A percentile compares a stretch with the other conserved stretches of the same genome.
These are phyloP conservation scores for Xerocomus subilludens DNA, from an alignment of 1,284 basidiomycete genomes.

Conservation along the genomic window DNA sequence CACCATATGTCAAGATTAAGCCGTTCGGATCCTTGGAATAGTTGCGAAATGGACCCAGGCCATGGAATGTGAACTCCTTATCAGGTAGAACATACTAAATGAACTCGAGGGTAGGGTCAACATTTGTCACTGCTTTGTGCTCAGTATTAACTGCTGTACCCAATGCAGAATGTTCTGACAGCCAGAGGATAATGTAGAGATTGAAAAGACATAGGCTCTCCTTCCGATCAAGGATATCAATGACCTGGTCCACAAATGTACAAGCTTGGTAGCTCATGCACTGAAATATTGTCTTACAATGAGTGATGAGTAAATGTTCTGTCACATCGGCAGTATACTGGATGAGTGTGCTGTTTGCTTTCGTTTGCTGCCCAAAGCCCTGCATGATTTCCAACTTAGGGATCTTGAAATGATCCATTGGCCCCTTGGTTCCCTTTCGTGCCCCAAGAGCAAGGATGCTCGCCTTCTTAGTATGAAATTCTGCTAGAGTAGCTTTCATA, in stretches of 20 bases:
- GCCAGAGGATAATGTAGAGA: background rate
- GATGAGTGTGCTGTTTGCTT: background rate
- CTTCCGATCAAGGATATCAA: background rate
- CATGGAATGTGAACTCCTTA: background rate
- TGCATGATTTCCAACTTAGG: constrained; percentile 25
- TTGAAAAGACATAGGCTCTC: background rate
- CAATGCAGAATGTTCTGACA: background rate
- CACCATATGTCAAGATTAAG: background rate
- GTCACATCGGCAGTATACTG: constrained; percentile 29
- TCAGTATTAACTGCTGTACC: background rate
- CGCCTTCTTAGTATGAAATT: too few species aligned
- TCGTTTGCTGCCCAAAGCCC: constrained; percentile 6
- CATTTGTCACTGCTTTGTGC: background rate
- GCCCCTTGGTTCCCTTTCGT: too few species aligned
- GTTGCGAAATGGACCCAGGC: background rate
- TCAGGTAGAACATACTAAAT: background rate
- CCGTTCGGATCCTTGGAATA: background rate
- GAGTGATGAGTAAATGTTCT: constrained; percentile 3
- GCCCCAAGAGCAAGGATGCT: too few species aligned
- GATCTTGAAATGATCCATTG: constrained; percentile 23
- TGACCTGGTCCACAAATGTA: background rate
- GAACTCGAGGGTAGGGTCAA: background rate
- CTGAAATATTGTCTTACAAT: constrained; percentile 8
- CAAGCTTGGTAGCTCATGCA: background rate
- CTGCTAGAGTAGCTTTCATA: too few species aligned